phyloP scores from a whole-genome alignment of 495 filamentous ascomycete genomes.

The Penicillium tannophilum region DNA sequence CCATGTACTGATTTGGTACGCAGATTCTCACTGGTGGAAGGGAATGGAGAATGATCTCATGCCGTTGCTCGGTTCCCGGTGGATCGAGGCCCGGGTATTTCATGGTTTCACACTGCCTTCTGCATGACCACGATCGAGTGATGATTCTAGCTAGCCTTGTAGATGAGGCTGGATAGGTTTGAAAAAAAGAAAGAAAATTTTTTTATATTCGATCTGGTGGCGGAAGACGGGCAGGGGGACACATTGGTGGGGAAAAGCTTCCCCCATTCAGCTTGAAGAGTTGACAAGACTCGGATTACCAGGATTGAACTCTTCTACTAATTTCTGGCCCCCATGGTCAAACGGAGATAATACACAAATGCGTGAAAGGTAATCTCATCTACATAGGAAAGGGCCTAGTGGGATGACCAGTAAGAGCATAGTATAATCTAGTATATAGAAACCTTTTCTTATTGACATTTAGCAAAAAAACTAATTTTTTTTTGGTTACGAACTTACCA shows the following conservation, averaged over 20 bases:
- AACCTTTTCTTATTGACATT: neutral
- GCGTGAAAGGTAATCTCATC: no score
- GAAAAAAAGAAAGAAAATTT: neutral
- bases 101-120: slow-evolving; percentile 8
- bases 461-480: neutral
- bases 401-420: neutral
- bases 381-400: no score
- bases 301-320: neutral
- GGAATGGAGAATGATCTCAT: slow-evolving; percentile 9
- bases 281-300: neutral
- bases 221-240: neutral
- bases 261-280: neutral
- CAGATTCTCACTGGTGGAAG: slow-evolving; percentile 9
- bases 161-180: neutral
- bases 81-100: slow-evolving; percentile 2
- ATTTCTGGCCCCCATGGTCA: no score
- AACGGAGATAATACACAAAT: no score
- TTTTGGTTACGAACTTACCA: neutral
- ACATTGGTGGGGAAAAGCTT: neutral
- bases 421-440: neutral
- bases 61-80: slow-evolving; percentile 5
- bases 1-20: slow-evolving; percentile 11
- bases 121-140: neutral
- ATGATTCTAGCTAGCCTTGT: neutral
- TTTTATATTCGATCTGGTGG: neutral